These are phyloP conservation scores for Emergomyces orientalis DNA, from an alignment of 2,329 filamentous ascomycete genomes.

Conservation along the genomic window DNA sequence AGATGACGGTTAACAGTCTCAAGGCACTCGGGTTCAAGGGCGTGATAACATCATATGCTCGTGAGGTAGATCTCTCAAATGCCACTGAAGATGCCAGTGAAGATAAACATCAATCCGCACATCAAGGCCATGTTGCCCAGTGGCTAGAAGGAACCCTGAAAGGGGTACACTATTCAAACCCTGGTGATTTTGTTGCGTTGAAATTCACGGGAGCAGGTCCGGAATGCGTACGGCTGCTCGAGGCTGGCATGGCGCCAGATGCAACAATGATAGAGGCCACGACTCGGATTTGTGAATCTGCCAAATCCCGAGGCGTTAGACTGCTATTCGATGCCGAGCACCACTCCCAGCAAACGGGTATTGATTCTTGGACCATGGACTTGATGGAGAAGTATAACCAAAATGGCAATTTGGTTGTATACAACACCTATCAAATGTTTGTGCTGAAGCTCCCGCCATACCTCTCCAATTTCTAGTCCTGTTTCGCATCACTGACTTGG, in stretches of 20 bases:
- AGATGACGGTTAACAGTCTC: conserved; percentile 37
- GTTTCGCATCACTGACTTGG: conserved; percentile 3
- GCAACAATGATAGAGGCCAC: conserved; percentile 14
- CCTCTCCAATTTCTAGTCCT: not conserved
- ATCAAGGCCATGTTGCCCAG: conserved; percentile 27
- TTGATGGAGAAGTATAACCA: conserved; percentile 46
- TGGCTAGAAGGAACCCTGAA: conserved; percentile 47
- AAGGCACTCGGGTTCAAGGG: conserved; percentile 44
- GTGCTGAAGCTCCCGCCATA: not conserved
- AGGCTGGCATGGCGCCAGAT: conserved; percentile 13
- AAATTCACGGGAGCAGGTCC: conserved; percentile 66
- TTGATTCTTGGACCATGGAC: conserved; percentile 45
- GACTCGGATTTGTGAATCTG: conserved; percentile 17
- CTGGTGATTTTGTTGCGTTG: conserved; percentile 45
- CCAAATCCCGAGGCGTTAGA: conserved; percentile 24
- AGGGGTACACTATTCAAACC: conserved; percentile 44
- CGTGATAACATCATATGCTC: conserved; percentile 46
- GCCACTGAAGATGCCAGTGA: conserved; percentile 25
- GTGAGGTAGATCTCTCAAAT: conserved; percentile 45
- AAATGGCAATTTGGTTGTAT: conserved; percentile 43
- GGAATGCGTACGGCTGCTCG: conserved; percentile 14
- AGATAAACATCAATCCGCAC: conserved; percentile 27
- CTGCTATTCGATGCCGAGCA: conserved; percentile 49
- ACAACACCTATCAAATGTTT: conserved; percentile 45
- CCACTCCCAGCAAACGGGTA: conserved; percentile 42